A percentile compares a stretch with the other conserved stretches of the same genome.
phyloP scores from a whole-genome alignment of 2,329 filamentous ascomycete species.

The Penicillium olsonii region DNA sequence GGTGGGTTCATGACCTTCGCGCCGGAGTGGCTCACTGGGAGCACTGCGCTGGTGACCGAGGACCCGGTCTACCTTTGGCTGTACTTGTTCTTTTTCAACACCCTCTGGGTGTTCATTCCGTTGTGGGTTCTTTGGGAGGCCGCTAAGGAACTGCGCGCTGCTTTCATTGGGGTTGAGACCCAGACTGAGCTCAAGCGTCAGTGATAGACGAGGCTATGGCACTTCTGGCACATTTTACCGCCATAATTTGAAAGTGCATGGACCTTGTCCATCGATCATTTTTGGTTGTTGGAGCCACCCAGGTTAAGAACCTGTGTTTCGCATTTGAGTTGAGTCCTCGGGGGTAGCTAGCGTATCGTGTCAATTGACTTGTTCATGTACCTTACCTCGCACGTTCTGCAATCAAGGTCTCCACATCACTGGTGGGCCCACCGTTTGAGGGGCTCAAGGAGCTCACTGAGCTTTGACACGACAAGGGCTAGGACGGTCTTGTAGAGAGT shows the following conservation, averaged over 20 bases:
- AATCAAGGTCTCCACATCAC: neutral
- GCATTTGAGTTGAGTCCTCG: too few relatives aligned
- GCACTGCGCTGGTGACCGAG: constrained; percentile 57
- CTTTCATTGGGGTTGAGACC: constrained; percentile 37
- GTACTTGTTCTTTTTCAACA: constrained; percentile 66
- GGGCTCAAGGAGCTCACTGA: neutral
- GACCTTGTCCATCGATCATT: too few relatives aligned
- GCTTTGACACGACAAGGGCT: too few relatives aligned
- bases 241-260: neutral
- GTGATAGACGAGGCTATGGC: constrained; percentile 7
- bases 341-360: too few relatives aligned
- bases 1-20: constrained; percentile 66
- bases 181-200: constrained; percentile 20
- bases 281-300: too few relatives aligned
- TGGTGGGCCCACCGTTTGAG: neutral
- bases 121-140: constrained; percentile 59
- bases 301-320: too few relatives aligned
- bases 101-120: constrained; percentile 62
- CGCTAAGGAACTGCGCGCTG: constrained; percentile 45
- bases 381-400: too few relatives aligned
- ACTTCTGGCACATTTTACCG: neutral
- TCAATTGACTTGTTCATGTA: too few relatives aligned
- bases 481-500: too few relatives aligned
- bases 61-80: constrained; percentile 66
- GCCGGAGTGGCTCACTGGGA: constrained; percentile 65